Base-by-base conservation (phyloP, 2,329 filamentous ascomycete species). In the Blastomyces gilchristii region DNA sequence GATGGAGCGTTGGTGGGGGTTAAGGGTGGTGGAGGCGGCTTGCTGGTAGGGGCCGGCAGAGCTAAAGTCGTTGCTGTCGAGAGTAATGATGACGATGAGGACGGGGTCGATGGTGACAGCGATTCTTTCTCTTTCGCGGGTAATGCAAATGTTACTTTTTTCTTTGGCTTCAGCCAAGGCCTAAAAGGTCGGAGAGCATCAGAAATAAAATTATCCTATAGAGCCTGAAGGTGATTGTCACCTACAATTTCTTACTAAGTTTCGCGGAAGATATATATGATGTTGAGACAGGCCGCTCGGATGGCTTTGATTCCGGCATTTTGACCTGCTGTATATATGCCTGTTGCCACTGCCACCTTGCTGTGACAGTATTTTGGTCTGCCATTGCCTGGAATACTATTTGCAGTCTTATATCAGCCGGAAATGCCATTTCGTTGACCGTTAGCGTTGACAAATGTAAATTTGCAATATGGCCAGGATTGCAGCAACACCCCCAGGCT, bases 401-500 rank as follows among this genome's bases (percentile, higher is more conserved):
- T 54, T 37, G 28, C 7, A 54, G 52, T 18, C 8, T 37, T 54
- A 54, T 54, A 54, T 54, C 28, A n/a, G 52, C 37, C 16, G 18
- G 52, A 5, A 54, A 54, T 31, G 52, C 12, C 52, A 37, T 31
- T 37, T 54, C 14, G 52, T 54, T 54, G 52, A 14, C 28, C 25
- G 34, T 54, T n/a, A 54, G 25, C 14, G 52, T 22, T 54, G 52
- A 28, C 52, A 54, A 8, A 54, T 54, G 52, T 22, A 54, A 16
- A 54, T 54, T 54, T 14, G 52, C 16, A 54, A 54, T 54, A 54
- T 54, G 52, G 16, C 18, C 31, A n/a, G 12, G 4, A 18, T 54
- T 54, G 16, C 52, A 54, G 52, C 52, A 54, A n/a, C 52, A 54
- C 14, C 52, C 28, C 52, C 52, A 54, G 52, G 52, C 52, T n/a